These are phyloP conservation scores for Catunica adiposa DNA, from an alignment of 2,329 filamentous ascomycete genomes.

Conservation along the genomic window DNA sequence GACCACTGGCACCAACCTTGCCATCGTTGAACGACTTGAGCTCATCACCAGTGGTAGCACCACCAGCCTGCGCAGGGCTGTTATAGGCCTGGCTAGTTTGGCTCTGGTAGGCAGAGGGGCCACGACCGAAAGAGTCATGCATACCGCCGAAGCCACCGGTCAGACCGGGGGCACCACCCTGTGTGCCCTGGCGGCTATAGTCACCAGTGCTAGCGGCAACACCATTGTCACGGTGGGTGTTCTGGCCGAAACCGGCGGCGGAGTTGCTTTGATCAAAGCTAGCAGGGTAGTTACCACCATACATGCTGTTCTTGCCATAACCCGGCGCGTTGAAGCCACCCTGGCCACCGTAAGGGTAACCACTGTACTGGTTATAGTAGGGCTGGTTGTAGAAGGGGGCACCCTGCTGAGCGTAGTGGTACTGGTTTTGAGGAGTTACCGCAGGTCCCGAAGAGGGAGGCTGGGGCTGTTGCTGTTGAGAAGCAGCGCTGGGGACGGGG, in stretches of 20 bases:
- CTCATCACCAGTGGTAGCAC: constrained; percentile 31
- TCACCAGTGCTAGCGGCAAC: constrained; percentile 33
- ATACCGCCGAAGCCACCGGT: constrained; percentile 28
- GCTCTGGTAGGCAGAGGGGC: constrained; percentile 36
- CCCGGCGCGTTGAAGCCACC: constrained; percentile 27
- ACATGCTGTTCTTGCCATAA: constrained; percentile 38
- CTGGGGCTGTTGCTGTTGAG: constrained; percentile 31
- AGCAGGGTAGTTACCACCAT: constrained; percentile 37
- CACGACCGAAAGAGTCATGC: constrained; percentile 39
- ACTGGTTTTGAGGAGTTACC: constrained; percentile 28
- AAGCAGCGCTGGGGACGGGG: constrained; percentile 57
- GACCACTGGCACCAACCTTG: constrained; percentile 34
- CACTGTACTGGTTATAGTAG: constrained; percentile 46
- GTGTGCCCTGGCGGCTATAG: constrained; percentile 36
- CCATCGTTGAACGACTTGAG: constrained; percentile 42
- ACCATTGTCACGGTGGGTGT: constrained; percentile 35
- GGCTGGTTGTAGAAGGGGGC: constrained; percentile 44
- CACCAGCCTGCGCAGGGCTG: constrained; percentile 31
- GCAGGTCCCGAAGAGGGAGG: constrained; percentile 22
- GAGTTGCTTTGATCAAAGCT: constrained; percentile 39
- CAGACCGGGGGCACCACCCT: constrained; percentile 31
- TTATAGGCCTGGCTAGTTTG: constrained; percentile 38
- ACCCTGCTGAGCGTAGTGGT: constrained; percentile 29
- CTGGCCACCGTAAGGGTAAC: constrained; percentile 33
- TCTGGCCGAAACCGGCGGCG: constrained; percentile 38